These are phyloP conservation scores for Globisporangium canariense DNA, from an alignment of 352 stramenopile species.

Conservation along the genomic window DNA sequence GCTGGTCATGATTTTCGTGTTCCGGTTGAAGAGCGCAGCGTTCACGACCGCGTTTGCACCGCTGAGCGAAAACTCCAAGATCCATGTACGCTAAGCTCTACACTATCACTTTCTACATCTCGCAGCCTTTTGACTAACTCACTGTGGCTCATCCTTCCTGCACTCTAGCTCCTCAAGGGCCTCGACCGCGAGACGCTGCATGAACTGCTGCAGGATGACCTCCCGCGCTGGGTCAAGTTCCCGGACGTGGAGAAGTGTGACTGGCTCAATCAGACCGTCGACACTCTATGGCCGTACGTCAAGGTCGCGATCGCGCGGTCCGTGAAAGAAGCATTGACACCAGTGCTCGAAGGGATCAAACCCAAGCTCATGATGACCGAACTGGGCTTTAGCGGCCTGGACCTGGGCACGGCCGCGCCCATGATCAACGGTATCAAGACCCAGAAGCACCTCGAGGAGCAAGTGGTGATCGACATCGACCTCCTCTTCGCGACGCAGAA, in stretches of 20 bases:
- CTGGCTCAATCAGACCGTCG: slow-evolving; percentile 39
- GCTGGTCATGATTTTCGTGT: slow-evolving; percentile 31
- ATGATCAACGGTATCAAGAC: slow-evolving; percentile 46
- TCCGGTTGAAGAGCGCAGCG: slow-evolving; percentile 33
- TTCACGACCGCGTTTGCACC: slow-evolving; percentile 23
- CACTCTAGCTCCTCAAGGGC: slow-evolving; percentile 27
- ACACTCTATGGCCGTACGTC: slow-evolving; percentile 48
- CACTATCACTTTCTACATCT: no score
- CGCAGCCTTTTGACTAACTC: not conserved
- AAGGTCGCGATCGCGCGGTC: slow-evolving; percentile 36
- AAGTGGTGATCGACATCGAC: slow-evolving; percentile 44
- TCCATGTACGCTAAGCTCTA: slow-evolving; percentile 20
- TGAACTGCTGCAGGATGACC: slow-evolving; percentile 37
- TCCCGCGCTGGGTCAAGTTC: slow-evolving; percentile 45
- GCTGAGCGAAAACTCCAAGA: slow-evolving; percentile 32
- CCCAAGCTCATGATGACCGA: slow-evolving; percentile 42
- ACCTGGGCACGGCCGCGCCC: slow-evolving; percentile 37
- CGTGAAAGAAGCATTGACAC: slow-evolving; percentile 34
- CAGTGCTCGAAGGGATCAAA: slow-evolving; percentile 33
- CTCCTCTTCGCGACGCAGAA: slow-evolving; percentile 40
- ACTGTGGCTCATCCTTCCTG: not conserved
- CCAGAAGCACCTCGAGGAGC: slow-evolving; percentile 35
- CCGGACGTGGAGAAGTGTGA: slow-evolving; percentile 47
- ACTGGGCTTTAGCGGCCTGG: slow-evolving; percentile 35
- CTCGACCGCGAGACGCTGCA: slow-evolving; percentile 37